A percentile compares a stretch with the other conserved stretches of the same genome.
phyloP scores from a whole-genome alignment of 2,329 filamentous ascomycete genomes.

The Amylocarpus encephaloides region DNA sequence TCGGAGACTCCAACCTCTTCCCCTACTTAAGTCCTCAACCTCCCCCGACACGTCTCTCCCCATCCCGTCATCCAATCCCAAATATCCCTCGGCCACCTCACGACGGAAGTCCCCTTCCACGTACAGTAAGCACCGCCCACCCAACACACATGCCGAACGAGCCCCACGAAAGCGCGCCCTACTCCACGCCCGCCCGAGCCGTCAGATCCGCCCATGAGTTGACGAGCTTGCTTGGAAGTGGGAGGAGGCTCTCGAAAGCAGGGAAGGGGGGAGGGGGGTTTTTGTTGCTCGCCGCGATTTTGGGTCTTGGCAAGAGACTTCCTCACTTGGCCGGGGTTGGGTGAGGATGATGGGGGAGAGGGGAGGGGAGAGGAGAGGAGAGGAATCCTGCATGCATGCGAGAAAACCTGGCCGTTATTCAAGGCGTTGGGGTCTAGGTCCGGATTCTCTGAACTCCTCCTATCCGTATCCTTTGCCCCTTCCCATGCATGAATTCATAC shows the following conservation, averaged over 20 bases:
- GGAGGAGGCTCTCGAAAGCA: background rate
- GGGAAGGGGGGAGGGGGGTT: background rate
- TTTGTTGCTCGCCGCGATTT: slow-evolving; percentile 18
- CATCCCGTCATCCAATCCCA: background rate
- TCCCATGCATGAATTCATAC: slow-evolving; percentile 11
- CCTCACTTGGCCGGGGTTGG: background rate
- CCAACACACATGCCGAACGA: slow-evolving; percentile 3
- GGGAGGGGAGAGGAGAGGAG: too few species aligned
- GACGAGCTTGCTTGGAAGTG: background rate
- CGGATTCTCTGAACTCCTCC: background rate
- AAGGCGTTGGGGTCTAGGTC: background rate
- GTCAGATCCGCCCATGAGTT: background rate
- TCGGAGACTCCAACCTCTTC: background rate
- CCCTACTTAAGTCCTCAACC: background rate
- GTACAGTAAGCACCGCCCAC: background rate
- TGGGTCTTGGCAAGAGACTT: slow-evolving; percentile 14
- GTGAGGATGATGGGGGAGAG: background rate
- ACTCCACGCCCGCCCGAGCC: background rate
- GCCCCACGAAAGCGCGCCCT: background rate
- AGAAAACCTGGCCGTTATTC: background rate
- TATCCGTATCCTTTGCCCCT: background rate
- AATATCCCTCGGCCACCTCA: background rate
- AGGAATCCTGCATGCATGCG: too few species aligned
- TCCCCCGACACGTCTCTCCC: background rate
- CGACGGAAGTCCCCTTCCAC: background rate